Evolutionary conservation across 1,284 basidiomycete species (phyloP), one percentile per base, ranked within the genome.

Genomic region (Mycena citricolor): DNA sequence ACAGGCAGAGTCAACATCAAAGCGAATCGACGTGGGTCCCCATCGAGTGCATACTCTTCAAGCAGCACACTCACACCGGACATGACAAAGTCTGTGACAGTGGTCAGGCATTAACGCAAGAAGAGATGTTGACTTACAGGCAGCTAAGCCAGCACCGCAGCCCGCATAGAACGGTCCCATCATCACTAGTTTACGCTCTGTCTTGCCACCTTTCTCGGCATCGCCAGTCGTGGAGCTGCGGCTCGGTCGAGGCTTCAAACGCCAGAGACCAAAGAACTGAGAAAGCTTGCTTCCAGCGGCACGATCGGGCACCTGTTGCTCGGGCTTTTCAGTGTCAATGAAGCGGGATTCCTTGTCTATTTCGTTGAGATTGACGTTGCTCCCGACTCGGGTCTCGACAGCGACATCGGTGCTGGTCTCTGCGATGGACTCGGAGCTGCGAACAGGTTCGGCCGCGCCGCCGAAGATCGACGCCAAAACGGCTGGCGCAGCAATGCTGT

Each of bases 91-190:
- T 79, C 80, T 83, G 56, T 10, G 31, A 29, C 42, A 39, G 21
- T 14, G 22, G 38, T 35, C 32, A 41, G 22, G 20, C 21, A n/a
- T n/a, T n/a, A n/a, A n/a, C n/a, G 23, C 32, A 16, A 42, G 17
- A 43, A 54, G 22, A n/a, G n/a, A 36, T 30, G 4, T 30, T 17
- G 6, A 69, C 73, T 57, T 59, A 82, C 86, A 86, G 39, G 71
- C 69, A 32, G 73, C 77, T 57, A 81, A 61, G 20, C 72, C 86
- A 49, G 74, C 80, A 42, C 83, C 83, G 14, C 83, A 63, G 2
- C 89, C 90, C 39, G 81, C 81, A 57, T 90, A 88, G 36, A 91
- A 62, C 0, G 89, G 86, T 2, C 86, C 87, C 49, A 86, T 77
- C 24, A 89, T 64, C 23, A 71, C 59, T 8, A 70, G 55, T 51